Evolutionary conservation across 352 stramenopile species (phyloP).

Genomic region (Phytophthora nicotianae): DNA sequence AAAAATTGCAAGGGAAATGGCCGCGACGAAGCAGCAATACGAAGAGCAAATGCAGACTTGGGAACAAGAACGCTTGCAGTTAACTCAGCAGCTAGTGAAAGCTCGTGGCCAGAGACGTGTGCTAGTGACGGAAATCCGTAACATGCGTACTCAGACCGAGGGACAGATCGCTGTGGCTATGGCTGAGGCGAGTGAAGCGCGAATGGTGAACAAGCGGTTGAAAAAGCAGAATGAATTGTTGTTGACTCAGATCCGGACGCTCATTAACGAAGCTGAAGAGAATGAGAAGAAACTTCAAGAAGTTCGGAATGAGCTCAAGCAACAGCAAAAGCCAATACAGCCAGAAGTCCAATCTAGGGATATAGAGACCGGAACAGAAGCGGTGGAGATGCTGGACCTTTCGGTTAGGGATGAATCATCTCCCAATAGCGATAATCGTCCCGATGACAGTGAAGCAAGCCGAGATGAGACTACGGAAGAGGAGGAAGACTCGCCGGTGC

Average conservation of each 20-base stretch:
- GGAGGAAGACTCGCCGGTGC: slow-evolving; percentile 30
- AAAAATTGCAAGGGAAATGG: slow-evolving; percentile 78
- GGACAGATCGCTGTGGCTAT: slow-evolving; percentile 82
- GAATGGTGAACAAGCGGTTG: slow-evolving; percentile 85
- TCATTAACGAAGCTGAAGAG: slow-evolving; percentile 65
- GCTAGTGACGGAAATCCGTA: slow-evolving; percentile 77
- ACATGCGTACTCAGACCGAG: slow-evolving; percentile 77
- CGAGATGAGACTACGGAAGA: slow-evolving; percentile 14
- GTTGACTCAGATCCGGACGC: slow-evolving; percentile 75
- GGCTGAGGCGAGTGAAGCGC: slow-evolving; percentile 81
- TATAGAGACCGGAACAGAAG: slow-evolving; percentile 9
- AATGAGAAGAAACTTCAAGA: slow-evolving; percentile 47
- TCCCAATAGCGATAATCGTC: not conserved
- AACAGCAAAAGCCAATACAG: slow-evolving; percentile 14
- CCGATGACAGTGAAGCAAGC: slow-evolving; percentile 5
- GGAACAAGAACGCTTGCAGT: slow-evolving; percentile 54
- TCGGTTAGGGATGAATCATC: slow-evolving; percentile 8
- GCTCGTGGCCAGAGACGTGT: slow-evolving; percentile 80
- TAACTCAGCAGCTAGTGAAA: slow-evolving; percentile 80
- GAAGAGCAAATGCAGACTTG: slow-evolving; percentile 65
- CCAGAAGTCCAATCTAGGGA: slow-evolving; percentile 2
- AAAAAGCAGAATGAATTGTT: slow-evolving; percentile 87
- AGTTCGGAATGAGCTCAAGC: slow-evolving; percentile 27
- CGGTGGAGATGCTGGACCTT: slow-evolving; percentile 25
- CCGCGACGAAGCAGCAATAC: slow-evolving; percentile 67